Evolutionary conservation across 2,329 filamentous ascomycete genomes (phyloP), one percentile per base, ranked within the genome.

Genomic region (Phaeoacremonium minimum): DNA sequence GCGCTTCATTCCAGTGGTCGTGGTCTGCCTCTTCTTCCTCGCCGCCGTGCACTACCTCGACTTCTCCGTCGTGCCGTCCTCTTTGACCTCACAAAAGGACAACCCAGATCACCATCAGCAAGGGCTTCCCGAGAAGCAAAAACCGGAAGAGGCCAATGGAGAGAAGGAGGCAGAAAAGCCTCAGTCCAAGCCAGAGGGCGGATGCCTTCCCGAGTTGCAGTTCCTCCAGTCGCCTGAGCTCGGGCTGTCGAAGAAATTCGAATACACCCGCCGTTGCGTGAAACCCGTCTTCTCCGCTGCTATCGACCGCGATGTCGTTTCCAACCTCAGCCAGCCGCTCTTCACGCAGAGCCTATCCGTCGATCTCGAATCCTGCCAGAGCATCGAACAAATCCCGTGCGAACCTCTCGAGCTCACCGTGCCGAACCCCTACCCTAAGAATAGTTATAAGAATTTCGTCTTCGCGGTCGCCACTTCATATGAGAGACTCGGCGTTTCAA

Each of bases 251-350:
- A 56, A 62, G 31, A 57, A 58, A 15, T 56, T 74, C 30, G 41
- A 61, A 26, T 73, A 69, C 47, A 60, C 61, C 13, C 63, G 65
- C 13, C 62, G 64, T 18, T 72, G 68, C 43, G 56, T 74, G 41
- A 58, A 57, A 18, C 62, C 66, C 6, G 38, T 53, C 5, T 50
- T 56, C 29, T 55, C 57, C 16, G 39, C 46, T 15, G 46, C 51
- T 4, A 45, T 60, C 30, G 55, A 67, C 38, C 19, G 40, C 12
- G 32, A 32, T 15, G 18, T 22, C 5, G 29, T 39, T 19, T 22
- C 36, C 19, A 42, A 35, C n/a, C 17, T 42, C 6, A 30, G 19
- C 7, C 29, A 20, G 7, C 29, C 29, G 3, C 33, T 42, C 15
- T 8, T 38, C 17, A 6, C n/a, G 12, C 18, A 31, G n/a, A 14